These are phyloP conservation scores for Pilatotrama ljubarskyi DNA, from an alignment of 768 basidiomycete genomes.

Conservation along the genomic window DNA sequence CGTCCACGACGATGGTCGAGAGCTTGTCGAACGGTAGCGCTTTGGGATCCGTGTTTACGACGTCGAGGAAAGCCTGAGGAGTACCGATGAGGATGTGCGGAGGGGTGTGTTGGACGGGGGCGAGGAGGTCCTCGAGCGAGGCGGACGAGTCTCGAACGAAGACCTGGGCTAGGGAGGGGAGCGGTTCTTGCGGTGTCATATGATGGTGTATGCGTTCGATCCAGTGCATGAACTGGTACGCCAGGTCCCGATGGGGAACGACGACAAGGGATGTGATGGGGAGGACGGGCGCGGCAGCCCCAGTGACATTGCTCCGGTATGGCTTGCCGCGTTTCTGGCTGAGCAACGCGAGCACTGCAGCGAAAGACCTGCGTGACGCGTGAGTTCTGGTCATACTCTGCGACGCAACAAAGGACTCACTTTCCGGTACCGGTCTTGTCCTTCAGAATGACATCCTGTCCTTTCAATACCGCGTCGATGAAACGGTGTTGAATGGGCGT, in stretches of 20 bases:
- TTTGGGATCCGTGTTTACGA: slow-evolving; percentile 44
- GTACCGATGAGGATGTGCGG: slow-evolving; percentile 75
- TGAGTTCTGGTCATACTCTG: not conserved
- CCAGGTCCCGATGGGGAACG: slow-evolving; percentile 75
- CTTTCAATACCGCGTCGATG: slow-evolving; percentile 58
- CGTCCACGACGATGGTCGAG: slow-evolving; percentile 68
- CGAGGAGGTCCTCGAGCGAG: slow-evolving; percentile 43
- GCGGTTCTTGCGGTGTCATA: slow-evolving; percentile 26
- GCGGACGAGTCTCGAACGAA: slow-evolving; percentile 54
- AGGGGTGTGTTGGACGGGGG: slow-evolving; percentile 40
- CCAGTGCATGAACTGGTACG: slow-evolving; percentile 67
- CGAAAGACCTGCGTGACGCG: slow-evolving; percentile 61
- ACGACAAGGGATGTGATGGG: slow-evolving; percentile 53
- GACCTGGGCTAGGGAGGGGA: slow-evolving; percentile 55
- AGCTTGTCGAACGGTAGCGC: slow-evolving; percentile 48
- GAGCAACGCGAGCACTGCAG: slow-evolving; percentile 63
- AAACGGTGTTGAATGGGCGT: slow-evolving; percentile 61
- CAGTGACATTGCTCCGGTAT: slow-evolving; percentile 16
- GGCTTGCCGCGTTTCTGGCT: slow-evolving; percentile 36
- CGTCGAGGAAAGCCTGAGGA: slow-evolving; percentile 65
- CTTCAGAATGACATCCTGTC: slow-evolving; percentile 63
- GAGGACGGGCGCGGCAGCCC: not conserved
- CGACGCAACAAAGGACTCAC: slow-evolving; percentile 42
- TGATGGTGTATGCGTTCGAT: slow-evolving; percentile 47
- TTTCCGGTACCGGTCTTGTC: slow-evolving; percentile 81